These are phyloP conservation scores for Phytopythium montanum DNA, from an alignment of 352 stramenopile genomes.

Conservation along the genomic window DNA sequence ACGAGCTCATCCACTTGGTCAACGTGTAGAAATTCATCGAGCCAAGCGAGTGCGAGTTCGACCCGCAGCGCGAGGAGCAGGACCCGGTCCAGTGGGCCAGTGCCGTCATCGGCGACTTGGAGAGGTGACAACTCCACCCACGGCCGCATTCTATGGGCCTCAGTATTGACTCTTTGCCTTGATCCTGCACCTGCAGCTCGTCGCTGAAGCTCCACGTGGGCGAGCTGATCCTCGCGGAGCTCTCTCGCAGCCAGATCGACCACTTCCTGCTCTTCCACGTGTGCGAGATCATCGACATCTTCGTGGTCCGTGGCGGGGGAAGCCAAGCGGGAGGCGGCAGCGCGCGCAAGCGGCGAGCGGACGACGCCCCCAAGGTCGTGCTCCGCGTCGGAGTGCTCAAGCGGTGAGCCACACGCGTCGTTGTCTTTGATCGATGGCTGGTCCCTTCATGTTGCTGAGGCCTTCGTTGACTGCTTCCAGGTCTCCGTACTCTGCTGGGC, in stretches of 20 bases:
- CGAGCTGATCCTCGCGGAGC: slow-evolving; percentile 73
- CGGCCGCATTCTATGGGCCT: too few species aligned
- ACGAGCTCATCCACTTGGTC: background rate
- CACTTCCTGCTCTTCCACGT: slow-evolving; percentile 78
- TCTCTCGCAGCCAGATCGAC: slow-evolving; percentile 49
- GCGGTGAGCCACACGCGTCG: slow-evolving; percentile 25
- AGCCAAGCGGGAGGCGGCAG: slow-evolving; percentile 14
- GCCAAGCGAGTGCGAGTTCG: slow-evolving; percentile 32
- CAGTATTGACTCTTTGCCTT: background rate
- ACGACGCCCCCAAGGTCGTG: slow-evolving; percentile 28
- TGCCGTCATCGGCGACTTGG: slow-evolving; percentile 54
- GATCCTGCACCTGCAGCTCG: slow-evolving; percentile 13
- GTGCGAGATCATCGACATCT: slow-evolving; percentile 77
- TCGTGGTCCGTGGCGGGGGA: slow-evolving; percentile 15
- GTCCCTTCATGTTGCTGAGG: background rate
- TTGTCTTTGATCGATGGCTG: background rate
- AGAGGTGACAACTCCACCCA: too few species aligned
- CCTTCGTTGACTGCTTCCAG: slow-evolving; percentile 15
- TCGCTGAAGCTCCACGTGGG: slow-evolving; percentile 61
- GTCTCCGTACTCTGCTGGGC: slow-evolving; percentile 43
- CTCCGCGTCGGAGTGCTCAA: slow-evolving; percentile 63
- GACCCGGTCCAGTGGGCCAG: slow-evolving; percentile 39
- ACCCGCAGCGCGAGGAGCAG: slow-evolving; percentile 28
- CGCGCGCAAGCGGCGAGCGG: slow-evolving; percentile 21
- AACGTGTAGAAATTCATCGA: slow-evolving; percentile 42